Conservation (phyloP, 192 early-diverging fungal species). For the Podochytrium sp. region DNA sequence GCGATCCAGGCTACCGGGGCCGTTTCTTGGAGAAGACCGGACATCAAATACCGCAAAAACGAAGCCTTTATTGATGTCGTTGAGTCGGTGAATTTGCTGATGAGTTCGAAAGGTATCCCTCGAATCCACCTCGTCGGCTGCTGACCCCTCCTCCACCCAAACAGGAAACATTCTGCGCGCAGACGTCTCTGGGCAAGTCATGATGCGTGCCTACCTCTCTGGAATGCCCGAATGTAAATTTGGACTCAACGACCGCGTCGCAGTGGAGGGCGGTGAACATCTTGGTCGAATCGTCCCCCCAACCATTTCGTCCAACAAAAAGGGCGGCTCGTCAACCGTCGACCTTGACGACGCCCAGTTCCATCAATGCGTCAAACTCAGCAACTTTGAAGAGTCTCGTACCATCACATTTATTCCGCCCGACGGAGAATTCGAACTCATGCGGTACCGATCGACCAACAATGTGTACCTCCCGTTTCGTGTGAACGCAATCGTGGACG, state of each 20-base stretch:
- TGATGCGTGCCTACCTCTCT: conserved; percentile 94
- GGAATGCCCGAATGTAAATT: conserved; percentile 98
- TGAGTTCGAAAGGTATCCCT: conserved; percentile 69
- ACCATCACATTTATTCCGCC: conserved; percentile 98
- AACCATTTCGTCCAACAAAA: conserved; percentile 22
- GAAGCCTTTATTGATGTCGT: conserved; percentile 99
- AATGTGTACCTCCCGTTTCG: conserved; percentile 95
- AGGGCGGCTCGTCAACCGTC: conserved; percentile 49
- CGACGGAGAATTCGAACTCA: conserved; percentile 96
- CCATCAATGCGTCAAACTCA: conserved; percentile 97
- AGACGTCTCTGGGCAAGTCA: conserved; percentile 87
- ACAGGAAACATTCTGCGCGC: conserved; percentile 77
- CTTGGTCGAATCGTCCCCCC: conserved; percentile 24
- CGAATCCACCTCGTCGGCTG: no score
- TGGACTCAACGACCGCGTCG: conserved; percentile 92
- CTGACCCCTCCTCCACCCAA: background rate
- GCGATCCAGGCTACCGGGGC: conserved; percentile 97
- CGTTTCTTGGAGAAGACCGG: conserved; percentile 89
- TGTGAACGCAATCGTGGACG: conserved; percentile 90
- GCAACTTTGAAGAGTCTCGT: conserved; percentile 87
- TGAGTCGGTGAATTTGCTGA: conserved; percentile 91
- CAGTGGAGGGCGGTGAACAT: conserved; percentile 73
- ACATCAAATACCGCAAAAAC: conserved; percentile 96
- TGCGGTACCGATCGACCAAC: conserved; percentile 93
- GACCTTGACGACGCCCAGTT: conserved; percentile 98